Conservation (phyloP, 2,329 filamentous ascomycete species). For the Verticillium isaacii region DNA sequence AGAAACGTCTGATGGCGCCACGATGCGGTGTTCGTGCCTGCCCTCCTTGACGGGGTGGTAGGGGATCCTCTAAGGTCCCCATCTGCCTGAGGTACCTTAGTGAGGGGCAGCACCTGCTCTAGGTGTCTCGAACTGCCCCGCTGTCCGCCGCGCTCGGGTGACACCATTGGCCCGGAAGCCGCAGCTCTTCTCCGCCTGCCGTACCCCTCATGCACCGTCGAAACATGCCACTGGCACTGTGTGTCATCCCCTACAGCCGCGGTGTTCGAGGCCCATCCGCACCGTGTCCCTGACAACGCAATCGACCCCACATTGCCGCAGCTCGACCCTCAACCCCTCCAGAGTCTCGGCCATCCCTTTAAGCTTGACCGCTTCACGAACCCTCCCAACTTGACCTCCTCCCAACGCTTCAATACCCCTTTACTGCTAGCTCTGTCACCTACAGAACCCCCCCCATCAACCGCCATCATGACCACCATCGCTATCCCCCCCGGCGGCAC, state of each 20-base stretch:
- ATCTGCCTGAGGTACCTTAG: not conserved
- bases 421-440: not conserved
- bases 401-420: not conserved
- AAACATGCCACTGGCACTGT: not conserved
- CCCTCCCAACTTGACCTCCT: not conserved
- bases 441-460: slow-evolving; percentile 3
- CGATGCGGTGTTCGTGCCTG: not conserved
- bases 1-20: not conserved
- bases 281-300: not conserved
- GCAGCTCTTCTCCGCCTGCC: not conserved
- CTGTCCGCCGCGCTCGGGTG: not conserved
- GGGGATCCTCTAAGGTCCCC: not conserved
- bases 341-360: not conserved
- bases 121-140: not conserved
- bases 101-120: not conserved
- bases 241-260: not conserved
- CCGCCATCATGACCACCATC: slow-evolving; percentile 45
- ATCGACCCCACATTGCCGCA: slow-evolving; percentile 2
- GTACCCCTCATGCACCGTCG: not conserved
- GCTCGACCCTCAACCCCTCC: not conserved
- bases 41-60: too few relatives aligned
- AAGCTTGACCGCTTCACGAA: slow-evolving; percentile 5
- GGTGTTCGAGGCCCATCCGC: not conserved
- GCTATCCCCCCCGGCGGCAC: slow-evolving; percentile 62
- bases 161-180: not conserved